Base-by-base conservation (phyloP, 306 rosid genomes). In the Aeschynomene evenia region DNA sequence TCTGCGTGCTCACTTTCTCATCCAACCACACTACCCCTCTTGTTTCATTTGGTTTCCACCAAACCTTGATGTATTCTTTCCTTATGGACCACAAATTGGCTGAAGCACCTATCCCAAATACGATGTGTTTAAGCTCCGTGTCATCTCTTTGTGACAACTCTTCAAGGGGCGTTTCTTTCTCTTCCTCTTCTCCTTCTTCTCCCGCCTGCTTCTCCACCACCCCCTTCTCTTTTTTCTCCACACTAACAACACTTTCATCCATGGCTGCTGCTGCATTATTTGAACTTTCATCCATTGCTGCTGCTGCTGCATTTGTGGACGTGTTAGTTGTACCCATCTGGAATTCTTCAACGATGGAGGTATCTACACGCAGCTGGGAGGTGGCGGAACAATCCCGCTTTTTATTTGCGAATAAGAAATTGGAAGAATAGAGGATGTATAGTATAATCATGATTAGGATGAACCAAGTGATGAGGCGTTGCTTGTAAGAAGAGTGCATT, bases 11-110 rank as follows among this genome's bases (percentile, higher is more conserved):
- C 14, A 91, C 91, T n/a, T 15, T 57, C 50, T 52, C 52, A 71
- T 91, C 97, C 36, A 89, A 28, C 97, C 97, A 91, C 48, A 91
- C 96, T 1, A 87, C 91, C 24, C 97, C 97, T 78, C 96, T 81
- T 7, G 91, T 88, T 79, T 83, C 68, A 63, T 77, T 72, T 2
- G 94, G 91, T 76, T 76, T 79, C 97, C 97, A 86, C 97, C 97
- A 91, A 2, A 81, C 68, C 71, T 88, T 91, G 40, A 91, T 88
- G 79, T 88, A 88, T 21, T 91, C 93, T 55, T 88, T 91, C 57
- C 96, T 82, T 64, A 68, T 70, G 7, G 73, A 70, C 96, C 97
- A 91, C 70, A 91, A 40, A 53, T 54, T 80, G 0, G 97, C 75
- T 3, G 96, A 91, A 7, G 87, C 97, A 1, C 94, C 97, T 23